Evolutionary conservation across 2,329 filamentous ascomycete species (phyloP), one percentile per base, ranked within the genome.

Genomic region (Byssothecium circinans): DNA sequence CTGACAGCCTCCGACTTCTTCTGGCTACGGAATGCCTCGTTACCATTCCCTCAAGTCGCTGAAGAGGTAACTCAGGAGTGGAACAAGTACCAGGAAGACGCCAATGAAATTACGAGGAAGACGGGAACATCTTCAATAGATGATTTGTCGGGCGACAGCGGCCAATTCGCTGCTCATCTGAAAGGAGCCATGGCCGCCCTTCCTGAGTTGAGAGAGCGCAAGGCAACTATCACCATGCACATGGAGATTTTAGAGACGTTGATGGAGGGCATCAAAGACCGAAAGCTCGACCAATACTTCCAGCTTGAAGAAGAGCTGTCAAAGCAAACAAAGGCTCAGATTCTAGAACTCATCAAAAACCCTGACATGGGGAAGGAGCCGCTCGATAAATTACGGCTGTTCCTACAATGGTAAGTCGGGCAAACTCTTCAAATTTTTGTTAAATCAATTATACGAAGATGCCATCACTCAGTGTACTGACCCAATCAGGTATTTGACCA

Each of bases 51-150:
- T 1, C 90, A 96, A 62, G 94, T 96, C 2, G 94, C 94, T 1
- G 94, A 97, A 71, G 90, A 96, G 59, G 96, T 96, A 50, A 92
- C 97, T 67, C 85, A 87, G 8, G 92, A 99, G 68, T 81, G 97
- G 66, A 92, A 89, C 44, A 87, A 89, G 56, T 99, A 97, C 74
- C 96, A 95, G 72, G 90, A 96, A 54, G 94, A 99, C 63, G 91
- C 92, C 2, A 89, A 87, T 44, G 91, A 95, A 17, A 88, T 99
- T 48, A 99, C 91, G 1, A 94, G 88, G 70, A 97, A 95, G 75
- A 96, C 94, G 0, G 94, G 94, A 4, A 90, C 91, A 12, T 89
- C 88, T 14, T 91, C 90, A 11, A 84, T 99, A 54, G 94, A 99
- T 65, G 92, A 97, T 68, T 78, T 99, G 7, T 87, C 94, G 60